Conservation (phyloP, 257 asterid genomes). For the Solanum corneliomulleri region DNA sequence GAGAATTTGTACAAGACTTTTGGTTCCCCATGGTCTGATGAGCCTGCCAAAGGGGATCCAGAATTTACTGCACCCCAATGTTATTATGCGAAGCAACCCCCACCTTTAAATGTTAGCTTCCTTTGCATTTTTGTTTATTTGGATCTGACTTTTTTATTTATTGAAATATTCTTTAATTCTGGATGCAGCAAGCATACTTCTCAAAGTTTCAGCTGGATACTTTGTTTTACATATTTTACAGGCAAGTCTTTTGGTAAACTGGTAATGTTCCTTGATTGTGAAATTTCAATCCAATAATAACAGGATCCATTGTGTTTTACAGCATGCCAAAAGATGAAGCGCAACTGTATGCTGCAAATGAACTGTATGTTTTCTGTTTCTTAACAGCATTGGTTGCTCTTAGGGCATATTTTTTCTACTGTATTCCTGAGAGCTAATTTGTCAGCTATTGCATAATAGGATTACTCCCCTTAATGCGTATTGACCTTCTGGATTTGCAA, state of each 20-base stretch:
- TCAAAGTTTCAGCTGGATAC: constrained; percentile 54
- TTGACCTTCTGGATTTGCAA: not conserved
- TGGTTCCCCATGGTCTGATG: constrained; percentile 90
- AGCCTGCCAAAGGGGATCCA: constrained; percentile 80
- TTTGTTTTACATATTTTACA: constrained; percentile 68
- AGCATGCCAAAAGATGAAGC: constrained; percentile 97
- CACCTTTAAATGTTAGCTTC: constrained; percentile 47
- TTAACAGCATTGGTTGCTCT: not conserved
- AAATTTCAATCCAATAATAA: not conserved
- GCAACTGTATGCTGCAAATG: constrained; percentile 77
- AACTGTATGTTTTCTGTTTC: constrained; percentile 45
- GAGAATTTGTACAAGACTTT: constrained; percentile 74
- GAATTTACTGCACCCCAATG: constrained; percentile 61
- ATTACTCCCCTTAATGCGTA: not conserved
- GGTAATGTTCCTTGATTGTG: not conserved
- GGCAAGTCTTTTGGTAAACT: constrained; percentile 23
- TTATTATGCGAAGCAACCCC: constrained; percentile 53
- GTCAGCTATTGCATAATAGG: not conserved
- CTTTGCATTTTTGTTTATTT: not conserved
- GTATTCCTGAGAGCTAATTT: not conserved
- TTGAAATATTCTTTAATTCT: not conserved
- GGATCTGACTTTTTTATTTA: not conserved
- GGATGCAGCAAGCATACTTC: constrained; percentile 54
- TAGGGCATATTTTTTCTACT: not conserved
- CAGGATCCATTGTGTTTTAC: constrained; percentile 10